A percentile compares a stretch with the other conserved stretches of the same genome.
phyloP scores from a whole-genome alignment of 176 grass and related monocot genomes.

The Bromus sterilis region DNA sequence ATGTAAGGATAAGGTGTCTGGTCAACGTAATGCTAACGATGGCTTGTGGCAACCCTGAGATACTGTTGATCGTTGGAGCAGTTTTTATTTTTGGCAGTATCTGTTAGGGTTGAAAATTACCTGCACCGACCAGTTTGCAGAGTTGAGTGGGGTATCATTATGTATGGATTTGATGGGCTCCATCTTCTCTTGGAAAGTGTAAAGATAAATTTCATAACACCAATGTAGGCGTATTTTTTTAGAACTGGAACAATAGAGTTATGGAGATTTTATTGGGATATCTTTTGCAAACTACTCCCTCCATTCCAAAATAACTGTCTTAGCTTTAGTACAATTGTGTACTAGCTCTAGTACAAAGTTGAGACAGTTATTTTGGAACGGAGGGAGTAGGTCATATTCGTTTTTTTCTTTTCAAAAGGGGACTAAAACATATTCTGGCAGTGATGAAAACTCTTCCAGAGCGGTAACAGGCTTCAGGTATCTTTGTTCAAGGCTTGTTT shows the following conservation, averaged over 20 bases:
- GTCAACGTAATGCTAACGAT: conserved; percentile 28
- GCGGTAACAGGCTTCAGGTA: not conserved
- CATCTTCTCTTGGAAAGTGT: not conserved
- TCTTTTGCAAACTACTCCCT: too few species aligned
- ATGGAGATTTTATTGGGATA: not conserved
- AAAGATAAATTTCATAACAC: not conserved
- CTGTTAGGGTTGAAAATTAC: not conserved
- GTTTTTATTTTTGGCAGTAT: not conserved
- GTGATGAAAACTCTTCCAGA: not conserved
- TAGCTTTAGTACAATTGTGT: too few species aligned
- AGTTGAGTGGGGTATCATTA: not conserved
- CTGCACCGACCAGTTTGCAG: not conserved
- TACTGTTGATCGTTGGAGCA: not conserved
- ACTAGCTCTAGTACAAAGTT: too few species aligned
- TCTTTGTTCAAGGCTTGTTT: not conserved
- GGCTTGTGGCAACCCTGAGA: conserved; percentile 38
- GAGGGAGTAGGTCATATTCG: too few species aligned
- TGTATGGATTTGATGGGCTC: conserved; percentile 3
- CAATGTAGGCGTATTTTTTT: not conserved
- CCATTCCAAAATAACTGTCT: too few species aligned
- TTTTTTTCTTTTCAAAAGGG: too few species aligned
- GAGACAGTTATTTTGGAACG: too few species aligned
- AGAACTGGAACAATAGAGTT: not conserved
- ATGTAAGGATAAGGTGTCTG: conserved; percentile 70
- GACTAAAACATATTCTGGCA: too few species aligned